Conservation (phyloP, 179 eudicot species). For the Spinacia oleracea region DNA sequence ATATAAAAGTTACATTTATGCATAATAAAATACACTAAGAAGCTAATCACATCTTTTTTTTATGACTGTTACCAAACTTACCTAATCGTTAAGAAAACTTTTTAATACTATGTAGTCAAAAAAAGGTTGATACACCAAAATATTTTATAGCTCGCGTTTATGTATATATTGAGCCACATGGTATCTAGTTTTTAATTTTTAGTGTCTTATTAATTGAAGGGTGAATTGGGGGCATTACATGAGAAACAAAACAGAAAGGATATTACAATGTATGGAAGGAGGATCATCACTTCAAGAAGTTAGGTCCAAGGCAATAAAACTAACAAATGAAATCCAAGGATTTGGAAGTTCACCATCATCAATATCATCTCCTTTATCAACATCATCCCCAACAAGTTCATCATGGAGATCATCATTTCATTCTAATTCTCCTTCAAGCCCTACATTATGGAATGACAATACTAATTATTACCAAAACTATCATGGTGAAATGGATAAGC, state of each 20-base stretch:
- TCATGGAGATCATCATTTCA: slow-evolving; percentile 37
- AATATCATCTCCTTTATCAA: slow-evolving; percentile 17
- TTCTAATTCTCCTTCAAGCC: slow-evolving; percentile 31
- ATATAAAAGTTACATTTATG: too few relatives aligned
- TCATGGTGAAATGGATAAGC: neutral
- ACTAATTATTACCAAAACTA: neutral
- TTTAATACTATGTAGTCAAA: too few relatives aligned
- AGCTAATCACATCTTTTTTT: too few relatives aligned
- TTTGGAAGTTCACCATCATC: slow-evolving; percentile 39
- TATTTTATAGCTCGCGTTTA: too few relatives aligned
- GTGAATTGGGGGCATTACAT: slow-evolving; percentile 51
- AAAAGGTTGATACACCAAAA: too few relatives aligned
- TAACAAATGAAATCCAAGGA: slow-evolving; percentile 47
- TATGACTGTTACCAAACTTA: too few relatives aligned
- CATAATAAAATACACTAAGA: too few relatives aligned
- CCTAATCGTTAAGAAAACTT: too few relatives aligned
- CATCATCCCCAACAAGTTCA: slow-evolving; percentile 31
- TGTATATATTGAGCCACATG: too few relatives aligned
- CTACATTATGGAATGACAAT: slow-evolving; percentile 17
- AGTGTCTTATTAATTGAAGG: slow-evolving; percentile 9
- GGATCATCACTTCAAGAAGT: slow-evolving; percentile 42
- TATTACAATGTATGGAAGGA: slow-evolving; percentile 38
- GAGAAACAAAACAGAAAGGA: slow-evolving; percentile 44
- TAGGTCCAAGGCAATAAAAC: slow-evolving; percentile 43
- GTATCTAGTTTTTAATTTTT: too few relatives aligned